Conservation (phyloP, 1,284 basidiomycete genomes). For the Trametes pubescens region DNA sequence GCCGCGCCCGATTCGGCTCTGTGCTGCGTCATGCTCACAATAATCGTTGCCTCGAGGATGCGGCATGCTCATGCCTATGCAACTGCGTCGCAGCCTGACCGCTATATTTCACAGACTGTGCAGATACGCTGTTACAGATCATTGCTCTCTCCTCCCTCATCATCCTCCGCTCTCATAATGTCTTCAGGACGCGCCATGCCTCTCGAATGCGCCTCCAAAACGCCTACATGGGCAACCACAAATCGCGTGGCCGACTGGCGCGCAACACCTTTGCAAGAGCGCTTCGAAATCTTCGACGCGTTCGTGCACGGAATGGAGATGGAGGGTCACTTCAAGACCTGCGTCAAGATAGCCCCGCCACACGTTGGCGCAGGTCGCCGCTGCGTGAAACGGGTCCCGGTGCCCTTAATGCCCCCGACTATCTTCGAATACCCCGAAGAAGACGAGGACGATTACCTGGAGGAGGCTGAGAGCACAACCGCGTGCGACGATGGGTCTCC, state of each 20-base stretch:
- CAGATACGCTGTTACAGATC: neutral
- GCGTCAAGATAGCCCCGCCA: conserved; percentile 6
- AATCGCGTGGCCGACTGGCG: neutral
- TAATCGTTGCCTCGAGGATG: conserved; percentile 7
- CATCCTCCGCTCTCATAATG: conserved; percentile 10
- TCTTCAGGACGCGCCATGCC: conserved; percentile 2
- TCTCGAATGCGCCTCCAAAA: neutral
- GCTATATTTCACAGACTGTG: conserved; percentile 12
- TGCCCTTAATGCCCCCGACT: conserved; percentile 11
- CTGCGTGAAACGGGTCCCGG: conserved; percentile 20
- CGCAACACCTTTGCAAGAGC: conserved; percentile 9
- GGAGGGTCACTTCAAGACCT: conserved; percentile 4
- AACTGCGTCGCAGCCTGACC: conserved; percentile 3
- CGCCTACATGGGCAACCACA: neutral
- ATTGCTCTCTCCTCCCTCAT: conserved; percentile 9
- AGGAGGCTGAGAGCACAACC: conserved; percentile 21
- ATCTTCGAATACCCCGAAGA: conserved; percentile 17
- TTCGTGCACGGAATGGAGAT: conserved; percentile 7
- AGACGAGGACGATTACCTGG: conserved; percentile 20
- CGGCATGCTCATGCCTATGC: neutral
- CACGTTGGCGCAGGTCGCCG: conserved; percentile 13
- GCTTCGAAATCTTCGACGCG: conserved; percentile 16
- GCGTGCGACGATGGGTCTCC: conserved; percentile 19
- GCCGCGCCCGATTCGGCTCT: conserved; percentile 7
- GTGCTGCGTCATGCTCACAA: conserved; percentile 1